Conservation (phyloP, 83 land plant genomes). For the Picea engelmannii region DNA sequence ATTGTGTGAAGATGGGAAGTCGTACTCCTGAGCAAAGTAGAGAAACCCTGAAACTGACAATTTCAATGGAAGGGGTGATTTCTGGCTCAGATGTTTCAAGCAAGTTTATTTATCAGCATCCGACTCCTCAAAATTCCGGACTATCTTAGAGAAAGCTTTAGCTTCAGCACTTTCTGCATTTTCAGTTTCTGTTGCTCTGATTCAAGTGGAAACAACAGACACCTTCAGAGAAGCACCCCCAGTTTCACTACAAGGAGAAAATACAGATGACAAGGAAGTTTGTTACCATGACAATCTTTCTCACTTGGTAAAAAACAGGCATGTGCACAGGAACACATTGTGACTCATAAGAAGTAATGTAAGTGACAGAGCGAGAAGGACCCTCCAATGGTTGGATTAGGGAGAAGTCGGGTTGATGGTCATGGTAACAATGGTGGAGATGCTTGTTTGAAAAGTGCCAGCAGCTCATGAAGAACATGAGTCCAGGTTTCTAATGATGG, state of each 20-base stretch:
- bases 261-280: conserved; percentile 8
- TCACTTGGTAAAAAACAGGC: conserved; percentile 12
- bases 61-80: background rate
- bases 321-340: background rate
- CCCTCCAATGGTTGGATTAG: too few species aligned
- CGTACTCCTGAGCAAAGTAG: too few species aligned
- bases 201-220: background rate
- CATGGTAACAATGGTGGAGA: too few species aligned
- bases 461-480: too few species aligned
- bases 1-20: too few species aligned
- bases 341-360: background rate
- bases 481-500: too few species aligned
- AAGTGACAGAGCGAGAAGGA: too few species aligned
- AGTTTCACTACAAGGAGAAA: conserved; percentile 6
- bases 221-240: conserved; percentile 1
- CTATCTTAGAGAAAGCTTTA: conserved; percentile 53
- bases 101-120: background rate
- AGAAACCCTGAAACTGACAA: too few species aligned
- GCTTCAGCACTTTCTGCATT: conserved; percentile 61
- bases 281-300: background rate
- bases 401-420: too few species aligned
- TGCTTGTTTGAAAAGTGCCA: too few species aligned
- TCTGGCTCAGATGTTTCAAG: conserved; percentile 4
- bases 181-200: conserved; percentile 15
- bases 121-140: background rate